phyloP scores from a whole-genome alignment of 2,329 filamentous ascomycete genomes.

The Stagonosporopsis vannaccii region DNA sequence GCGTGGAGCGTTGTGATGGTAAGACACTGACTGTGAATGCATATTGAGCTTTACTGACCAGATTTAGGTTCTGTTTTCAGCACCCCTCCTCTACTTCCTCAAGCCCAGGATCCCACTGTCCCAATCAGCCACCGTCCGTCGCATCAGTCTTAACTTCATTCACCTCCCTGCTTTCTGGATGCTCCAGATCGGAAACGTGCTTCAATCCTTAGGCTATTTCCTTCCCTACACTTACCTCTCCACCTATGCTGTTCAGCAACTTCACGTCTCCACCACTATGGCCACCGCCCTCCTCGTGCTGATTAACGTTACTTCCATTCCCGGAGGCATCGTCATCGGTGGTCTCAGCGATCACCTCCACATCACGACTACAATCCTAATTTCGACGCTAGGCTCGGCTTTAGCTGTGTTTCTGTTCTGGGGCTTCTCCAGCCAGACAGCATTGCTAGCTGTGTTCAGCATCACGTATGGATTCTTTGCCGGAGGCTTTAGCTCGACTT shows the following conservation, averaged over 20 bases:
- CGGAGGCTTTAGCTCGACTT: constrained; percentile 36
- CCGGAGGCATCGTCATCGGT: constrained; percentile 46
- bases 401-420: constrained; percentile 55
- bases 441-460: constrained; percentile 41
- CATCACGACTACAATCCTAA: constrained; percentile 50
- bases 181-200: constrained; percentile 45
- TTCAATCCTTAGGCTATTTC: constrained; percentile 50
- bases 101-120: constrained; percentile 51
- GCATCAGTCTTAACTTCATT: constrained; percentile 44
- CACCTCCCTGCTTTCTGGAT: constrained; percentile 43
- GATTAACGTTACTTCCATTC: constrained; percentile 45
- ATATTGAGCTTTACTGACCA: not conserved
- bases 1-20: constrained; percentile 44
- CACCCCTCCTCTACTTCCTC: constrained; percentile 46
- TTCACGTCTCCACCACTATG: constrained; percentile 31
- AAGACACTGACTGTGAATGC: not conserved
- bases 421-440: constrained; percentile 52
- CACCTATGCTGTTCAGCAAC: constrained; percentile 43
- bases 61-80: constrained; percentile 36
- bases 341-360: constrained; percentile 52
- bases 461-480: constrained; percentile 47
- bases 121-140: constrained; percentile 26
- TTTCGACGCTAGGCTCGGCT: constrained; percentile 50
- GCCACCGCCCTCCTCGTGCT: constrained; percentile 43
- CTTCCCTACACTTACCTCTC: constrained; percentile 50